Evolutionary conservation across 1,284 basidiomycete genomes (phyloP), one percentile per base, ranked within the genome.

Genomic region (Lignosus rhinocerotis): DNA sequence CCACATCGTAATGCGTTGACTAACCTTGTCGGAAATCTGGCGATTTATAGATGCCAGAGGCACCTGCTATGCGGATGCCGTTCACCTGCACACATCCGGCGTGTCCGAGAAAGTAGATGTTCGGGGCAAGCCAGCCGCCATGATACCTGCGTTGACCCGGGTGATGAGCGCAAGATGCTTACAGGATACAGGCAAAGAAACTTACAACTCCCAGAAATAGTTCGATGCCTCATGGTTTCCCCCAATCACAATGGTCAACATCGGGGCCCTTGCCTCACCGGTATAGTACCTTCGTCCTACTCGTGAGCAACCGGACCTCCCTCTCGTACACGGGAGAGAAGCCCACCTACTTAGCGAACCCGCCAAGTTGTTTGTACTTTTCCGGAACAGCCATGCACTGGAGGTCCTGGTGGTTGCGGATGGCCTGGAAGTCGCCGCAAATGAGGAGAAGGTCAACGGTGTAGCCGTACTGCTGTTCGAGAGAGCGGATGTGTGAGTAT

Each of bases 151-250:
- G 9, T 14, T 12, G 25, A n/a, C 17, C 6, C 12, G 36, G 34
- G 54, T 7, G 44, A 25, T 36, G 25, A 14, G 34, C 34, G 25
- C 30, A 38, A 51, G 19, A 55, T 55, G 17, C 33, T 33, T 47
- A 31, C 9, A 17, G 31, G 5, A 49, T 50, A 60, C 51, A 38
- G 17, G 38, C 16, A 30, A 41, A 31, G 11, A 17, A 46, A 25
- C 76, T 75, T 69, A 95, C 89, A 98, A 77, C 72, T 99, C 97
- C 90, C 93, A 96, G 78, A 99, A 83, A 72, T 98, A 98, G 70
- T 95, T 97, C 55, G 93, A 96, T 4, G 94, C 94, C 75, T 99
- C 96, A 72, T 99, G 96, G 71, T 99, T 99, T 6, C 97, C 97
- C 19, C 97, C 97, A 67, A 99, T 97, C 52, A 98, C 87, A 33